Evolutionary conservation across 108 stramenopile species (phyloP).

Genomic region (Schizochytrium sp.): DNA sequence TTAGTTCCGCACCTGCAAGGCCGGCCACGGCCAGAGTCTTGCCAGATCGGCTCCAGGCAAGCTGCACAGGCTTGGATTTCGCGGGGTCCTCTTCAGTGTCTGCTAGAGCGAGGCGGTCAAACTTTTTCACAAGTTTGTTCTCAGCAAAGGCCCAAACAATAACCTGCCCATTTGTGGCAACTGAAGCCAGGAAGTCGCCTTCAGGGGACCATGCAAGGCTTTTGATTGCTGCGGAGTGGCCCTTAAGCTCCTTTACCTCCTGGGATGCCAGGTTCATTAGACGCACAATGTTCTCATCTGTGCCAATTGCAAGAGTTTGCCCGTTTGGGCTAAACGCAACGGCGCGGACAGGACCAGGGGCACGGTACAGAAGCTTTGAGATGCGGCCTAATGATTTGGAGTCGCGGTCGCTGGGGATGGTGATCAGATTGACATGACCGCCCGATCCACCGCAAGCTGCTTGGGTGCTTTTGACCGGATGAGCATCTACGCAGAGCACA

Average conservation of each 20-base stretch:
- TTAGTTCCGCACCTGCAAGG: not conserved
- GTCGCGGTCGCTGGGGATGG: not conserved
- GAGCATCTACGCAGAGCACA: not conserved
- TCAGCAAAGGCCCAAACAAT: too few relatives aligned
- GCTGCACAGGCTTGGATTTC: not conserved
- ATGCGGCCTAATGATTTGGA: not conserved
- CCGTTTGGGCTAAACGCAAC: not conserved
- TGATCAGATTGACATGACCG: not conserved
- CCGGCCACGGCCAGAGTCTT: not conserved
- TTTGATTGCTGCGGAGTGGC: not conserved
- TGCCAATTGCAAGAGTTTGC: not conserved
- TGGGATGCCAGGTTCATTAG: not conserved
- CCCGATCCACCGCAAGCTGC: not conserved
- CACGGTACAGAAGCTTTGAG: not conserved
- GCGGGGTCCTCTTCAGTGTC: not conserved
- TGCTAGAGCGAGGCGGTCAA: not conserved
- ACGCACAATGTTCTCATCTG: not conserved
- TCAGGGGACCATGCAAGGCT: too few relatives aligned
- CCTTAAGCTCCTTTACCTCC: not conserved
- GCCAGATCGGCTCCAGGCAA: not conserved
- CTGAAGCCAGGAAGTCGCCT: too few relatives aligned
- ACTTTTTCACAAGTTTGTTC: too few relatives aligned
- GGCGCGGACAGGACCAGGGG: not conserved
- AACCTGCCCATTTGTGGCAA: too few relatives aligned
- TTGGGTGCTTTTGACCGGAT: not conserved